These are phyloP conservation scores for Meira nashicola DNA, from an alignment of 1,284 basidiomycete genomes.

Conservation along the genomic window DNA sequence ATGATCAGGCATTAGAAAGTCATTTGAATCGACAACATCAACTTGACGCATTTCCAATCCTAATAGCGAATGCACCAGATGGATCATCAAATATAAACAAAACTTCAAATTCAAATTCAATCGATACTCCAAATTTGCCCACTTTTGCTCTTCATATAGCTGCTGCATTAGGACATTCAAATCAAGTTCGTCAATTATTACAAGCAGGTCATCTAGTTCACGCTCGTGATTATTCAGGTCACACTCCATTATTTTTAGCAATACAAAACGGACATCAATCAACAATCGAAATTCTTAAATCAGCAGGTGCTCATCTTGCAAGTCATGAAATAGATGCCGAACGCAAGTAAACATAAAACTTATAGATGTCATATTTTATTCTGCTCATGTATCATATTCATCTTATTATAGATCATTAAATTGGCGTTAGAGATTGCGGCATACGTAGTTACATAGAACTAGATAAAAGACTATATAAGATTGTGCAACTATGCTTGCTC, in stretches of 20 bases:
- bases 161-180: conserved; percentile 64
- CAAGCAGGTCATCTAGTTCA: conserved; percentile 80
- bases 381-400: too few species aligned
- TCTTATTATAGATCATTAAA: too few species aligned
- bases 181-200: conserved; percentile 63
- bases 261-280: conserved; percentile 31
- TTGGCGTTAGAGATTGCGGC: too few species aligned
- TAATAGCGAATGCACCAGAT: background rate
- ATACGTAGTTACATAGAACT: too few species aligned
- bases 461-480: too few species aligned
- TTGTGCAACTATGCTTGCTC: too few species aligned
- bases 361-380: too few species aligned
- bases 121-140: background rate
- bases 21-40: conserved; percentile 1
- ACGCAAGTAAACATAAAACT: too few species aligned
- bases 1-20: background rate
- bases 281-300: conserved; percentile 31
- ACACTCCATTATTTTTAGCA: conserved; percentile 63
- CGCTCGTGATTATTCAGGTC: conserved; percentile 63
- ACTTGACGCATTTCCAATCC: background rate
- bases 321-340: too few species aligned
- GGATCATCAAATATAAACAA: background rate
- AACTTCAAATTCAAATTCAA: background rate
- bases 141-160: conserved; percentile 71
- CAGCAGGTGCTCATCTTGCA: conserved; percentile 46